A percentile compares a stretch with the other conserved stretches of the same genome.
These are phyloP conservation scores for Sphagnum contortum DNA, from an alignment of 225 moss, liverwort and hornwort species.

Conservation along the genomic window DNA sequence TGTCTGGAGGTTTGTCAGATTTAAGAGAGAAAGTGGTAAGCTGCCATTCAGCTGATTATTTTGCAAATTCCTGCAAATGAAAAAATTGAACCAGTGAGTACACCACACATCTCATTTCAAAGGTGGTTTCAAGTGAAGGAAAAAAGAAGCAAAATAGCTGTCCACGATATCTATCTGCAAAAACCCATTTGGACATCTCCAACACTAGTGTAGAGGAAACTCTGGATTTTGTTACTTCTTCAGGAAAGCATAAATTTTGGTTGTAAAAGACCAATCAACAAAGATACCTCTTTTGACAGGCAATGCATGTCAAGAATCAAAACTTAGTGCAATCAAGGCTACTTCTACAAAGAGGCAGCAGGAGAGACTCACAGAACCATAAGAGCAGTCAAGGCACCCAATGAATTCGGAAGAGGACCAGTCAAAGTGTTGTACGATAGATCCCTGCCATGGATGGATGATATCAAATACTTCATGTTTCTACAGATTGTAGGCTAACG, in stretches of 20 bases:
- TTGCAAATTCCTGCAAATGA: constrained; percentile 46
- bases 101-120: not conserved
- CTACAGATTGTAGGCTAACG: no score
- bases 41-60: constrained; percentile 58
- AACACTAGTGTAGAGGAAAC: not conserved
- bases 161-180: not conserved
- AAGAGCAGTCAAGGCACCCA: constrained; percentile 27
- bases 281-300: no score
- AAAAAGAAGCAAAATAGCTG: not conserved
- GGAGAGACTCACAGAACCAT: constrained; percentile 49
- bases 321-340: no score
- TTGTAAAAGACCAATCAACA: no score
- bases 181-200: not conserved
- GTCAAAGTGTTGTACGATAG: constrained; percentile 42
- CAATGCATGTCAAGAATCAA: no score
- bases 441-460: constrained; percentile 29
- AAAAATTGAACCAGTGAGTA: not conserved
- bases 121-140: not conserved
- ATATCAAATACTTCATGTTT: not conserved
- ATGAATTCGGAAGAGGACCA: constrained; percentile 49
- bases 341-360: not conserved
- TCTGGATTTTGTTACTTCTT: no score
- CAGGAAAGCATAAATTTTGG: no score
- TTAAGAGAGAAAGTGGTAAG: constrained; percentile 47
- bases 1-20: constrained; percentile 38